These are phyloP conservation scores for Lonicera japonica DNA, from an alignment of 129 eudicot species.

Conservation along the genomic window DNA sequence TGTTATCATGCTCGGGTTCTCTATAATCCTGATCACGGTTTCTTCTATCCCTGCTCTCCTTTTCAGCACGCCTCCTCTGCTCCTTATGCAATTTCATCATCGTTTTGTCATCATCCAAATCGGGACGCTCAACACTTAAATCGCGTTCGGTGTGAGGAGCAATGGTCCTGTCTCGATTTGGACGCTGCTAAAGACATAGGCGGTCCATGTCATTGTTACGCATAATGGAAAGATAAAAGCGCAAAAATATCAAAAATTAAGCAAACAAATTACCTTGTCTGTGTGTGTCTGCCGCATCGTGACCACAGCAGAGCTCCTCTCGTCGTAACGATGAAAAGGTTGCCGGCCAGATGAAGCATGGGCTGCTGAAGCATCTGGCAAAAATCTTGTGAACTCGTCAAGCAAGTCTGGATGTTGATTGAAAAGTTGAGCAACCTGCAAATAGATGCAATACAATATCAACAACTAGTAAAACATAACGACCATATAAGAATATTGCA, in stretches of 20 bases:
- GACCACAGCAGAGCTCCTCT: conserved; percentile 53
- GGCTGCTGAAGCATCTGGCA: conserved; percentile 85
- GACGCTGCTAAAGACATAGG: conserved; percentile 43
- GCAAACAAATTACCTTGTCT: conserved; percentile 40
- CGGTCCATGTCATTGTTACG: not conserved
- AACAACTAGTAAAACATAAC: conserved; percentile 1
- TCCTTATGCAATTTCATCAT: conserved; percentile 61
- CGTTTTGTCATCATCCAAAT: conserved; percentile 67
- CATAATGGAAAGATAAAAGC: not conserved
- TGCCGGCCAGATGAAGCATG: conserved; percentile 53
- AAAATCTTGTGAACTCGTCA: conserved; percentile 83
- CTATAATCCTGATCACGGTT: conserved; percentile 66
- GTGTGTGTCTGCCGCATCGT: conserved; percentile 41
- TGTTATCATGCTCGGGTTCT: conserved; percentile 62
- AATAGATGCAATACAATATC: not conserved
- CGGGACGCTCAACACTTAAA: conserved; percentile 61
- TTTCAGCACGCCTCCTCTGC: conserved; percentile 60
- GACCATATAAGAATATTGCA: no score
- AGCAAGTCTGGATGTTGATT: conserved; percentile 83
- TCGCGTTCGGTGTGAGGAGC: conserved; percentile 49
- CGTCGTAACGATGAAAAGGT: conserved; percentile 52
- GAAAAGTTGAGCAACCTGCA: conserved; percentile 87
- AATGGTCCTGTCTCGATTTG: conserved; percentile 50
- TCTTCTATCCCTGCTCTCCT: conserved; percentile 64
- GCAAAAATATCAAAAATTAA: not conserved